Conservation (phyloP, 192 early-diverging fungal genomes). For the Pilaira anomala region DNA sequence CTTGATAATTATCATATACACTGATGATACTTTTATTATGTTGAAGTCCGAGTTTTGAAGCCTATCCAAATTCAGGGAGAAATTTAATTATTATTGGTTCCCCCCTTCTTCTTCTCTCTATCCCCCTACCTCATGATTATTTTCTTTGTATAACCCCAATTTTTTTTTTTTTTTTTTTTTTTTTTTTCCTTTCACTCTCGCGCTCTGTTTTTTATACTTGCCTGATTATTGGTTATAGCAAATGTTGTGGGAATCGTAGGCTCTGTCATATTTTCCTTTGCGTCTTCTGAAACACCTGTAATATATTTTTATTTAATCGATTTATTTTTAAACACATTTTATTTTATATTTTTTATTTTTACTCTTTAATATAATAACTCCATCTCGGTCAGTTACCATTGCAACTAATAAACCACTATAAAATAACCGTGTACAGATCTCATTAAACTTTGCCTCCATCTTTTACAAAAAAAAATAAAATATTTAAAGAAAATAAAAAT, state of each 20-base stretch:
- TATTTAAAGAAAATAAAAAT: too few species aligned
- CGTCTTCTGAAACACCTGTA: constrained; percentile 31
- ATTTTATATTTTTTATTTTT: not conserved
- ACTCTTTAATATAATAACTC: constrained; percentile 59
- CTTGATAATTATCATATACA: constrained; percentile 53
- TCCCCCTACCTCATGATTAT: not conserved
- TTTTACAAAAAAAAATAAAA: too few species aligned
- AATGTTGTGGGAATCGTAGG: constrained; percentile 58
- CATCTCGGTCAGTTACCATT: constrained; percentile 59
- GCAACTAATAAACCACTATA: constrained; percentile 51
- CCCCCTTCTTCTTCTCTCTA: too few species aligned
- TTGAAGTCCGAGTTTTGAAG: constrained; percentile 61
- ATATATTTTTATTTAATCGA: not conserved
- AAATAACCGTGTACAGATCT: constrained; percentile 23
- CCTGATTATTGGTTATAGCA: constrained; percentile 60
- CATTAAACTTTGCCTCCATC: constrained; percentile 11
- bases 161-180: not conserved
- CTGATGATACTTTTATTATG: constrained; percentile 58
- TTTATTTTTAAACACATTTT: constrained; percentile 7
- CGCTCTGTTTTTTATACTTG: too few species aligned
- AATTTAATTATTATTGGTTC: constrained; percentile 8
- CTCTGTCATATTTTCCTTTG: constrained; percentile 43
- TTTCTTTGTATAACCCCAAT: too few species aligned
- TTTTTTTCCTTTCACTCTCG: not conserved
- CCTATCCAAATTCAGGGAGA: constrained; percentile 31